phyloP scores from a whole-genome alignment of 768 basidiomycete genomes.

The Amanita polypyramis region DNA sequence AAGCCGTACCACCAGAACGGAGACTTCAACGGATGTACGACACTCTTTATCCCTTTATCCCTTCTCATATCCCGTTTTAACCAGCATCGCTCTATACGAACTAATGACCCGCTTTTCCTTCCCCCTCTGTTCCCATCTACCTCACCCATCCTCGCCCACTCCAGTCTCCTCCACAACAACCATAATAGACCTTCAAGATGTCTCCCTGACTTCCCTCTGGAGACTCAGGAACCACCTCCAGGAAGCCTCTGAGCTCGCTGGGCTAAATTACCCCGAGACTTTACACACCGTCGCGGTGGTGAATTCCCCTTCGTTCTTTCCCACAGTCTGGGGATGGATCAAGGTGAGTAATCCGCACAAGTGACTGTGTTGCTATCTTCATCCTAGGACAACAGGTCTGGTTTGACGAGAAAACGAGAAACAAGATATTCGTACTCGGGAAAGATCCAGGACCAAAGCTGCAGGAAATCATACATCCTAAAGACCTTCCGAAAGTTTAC shows the following conservation, averaged over 20 bases:
- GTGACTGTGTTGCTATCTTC: not conserved
- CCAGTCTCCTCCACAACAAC: slow-evolving; percentile 52
- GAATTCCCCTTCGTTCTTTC: slow-evolving; percentile 77
- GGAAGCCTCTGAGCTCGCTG: slow-evolving; percentile 64
- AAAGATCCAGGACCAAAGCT: slow-evolving; percentile 46
- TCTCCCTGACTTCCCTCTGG: slow-evolving; percentile 61
- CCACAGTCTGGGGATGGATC: slow-evolving; percentile 78
- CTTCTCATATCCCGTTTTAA: not conserved
- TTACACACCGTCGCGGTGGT: slow-evolving; percentile 57
- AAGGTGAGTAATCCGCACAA: slow-evolving; percentile 33
- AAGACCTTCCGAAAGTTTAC: slow-evolving; percentile 54
- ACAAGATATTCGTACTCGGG: slow-evolving; percentile 69
- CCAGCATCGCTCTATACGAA: slow-evolving; percentile 58
- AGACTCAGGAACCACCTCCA: slow-evolving; percentile 59
- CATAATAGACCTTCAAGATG: slow-evolving; percentile 64
- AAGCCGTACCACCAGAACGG: slow-evolving; percentile 38
- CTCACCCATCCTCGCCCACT: slow-evolving; percentile 37
- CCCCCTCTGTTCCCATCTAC: slow-evolving; percentile 51
- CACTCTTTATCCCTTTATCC: slow-evolving; percentile 7
- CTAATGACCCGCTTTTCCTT: slow-evolving; percentile 54
- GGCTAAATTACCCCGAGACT: slow-evolving; percentile 78
- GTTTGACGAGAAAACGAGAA: slow-evolving; percentile 73
- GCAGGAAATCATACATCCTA: slow-evolving; percentile 30
- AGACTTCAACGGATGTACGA: slow-evolving; percentile 64
- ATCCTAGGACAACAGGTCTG: slow-evolving; percentile 33